Base-by-base conservation (phyloP, 345 rosid genomes). In the Streptanthus diversifolius region DNA sequence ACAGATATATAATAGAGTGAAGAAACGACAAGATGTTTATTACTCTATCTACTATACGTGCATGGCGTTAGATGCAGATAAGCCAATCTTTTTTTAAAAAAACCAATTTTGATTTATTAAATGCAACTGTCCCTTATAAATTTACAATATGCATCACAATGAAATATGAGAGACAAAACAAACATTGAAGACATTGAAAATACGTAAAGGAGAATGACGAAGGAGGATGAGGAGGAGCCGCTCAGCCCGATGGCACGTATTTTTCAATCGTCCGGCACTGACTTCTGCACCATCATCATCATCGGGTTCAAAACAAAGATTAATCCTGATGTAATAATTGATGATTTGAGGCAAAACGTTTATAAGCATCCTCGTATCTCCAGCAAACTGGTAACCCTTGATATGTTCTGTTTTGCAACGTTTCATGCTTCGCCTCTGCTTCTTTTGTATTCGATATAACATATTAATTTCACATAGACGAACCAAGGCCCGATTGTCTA, bases 321-420 rank as follows among this genome's bases (percentile, higher is more conserved):
- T n/a, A 44, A 82, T 62, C 80, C 90, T 0, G 54, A 12, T 21
- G 72, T 71, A 33, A 17, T 88, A 64, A 83, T 80, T 43, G 51
- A 65, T 9, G 88, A 89, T 12, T 55, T 88, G 35, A 24, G 57
- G 59, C 73, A 77, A 5, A 85, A 87, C 41, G 67, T 90, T 85
- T 63, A 78, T 29, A 83, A 71, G 29, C 93, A 88, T 70, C 96
- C 96, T 73, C 97, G 97, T 61, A 86, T 90, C 81, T 85, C 85
- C 41, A 85, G 89, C 81, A 85, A 71, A 44, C 79, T 83, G 80
- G 96, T 87, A 72, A 60, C 36, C 36, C 36, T 33, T 65, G 24
- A 32, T 15, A 30, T 41, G 51, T 25, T 41, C 36, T 24, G 33
- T 52, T 5, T 47, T 45, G 51, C 24, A 0, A 45, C 18, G 24